These are phyloP conservation scores for Leucocoprinus gongylophorus DNA, from an alignment of 1,284 basidiomycete genomes.

Conservation along the genomic window DNA sequence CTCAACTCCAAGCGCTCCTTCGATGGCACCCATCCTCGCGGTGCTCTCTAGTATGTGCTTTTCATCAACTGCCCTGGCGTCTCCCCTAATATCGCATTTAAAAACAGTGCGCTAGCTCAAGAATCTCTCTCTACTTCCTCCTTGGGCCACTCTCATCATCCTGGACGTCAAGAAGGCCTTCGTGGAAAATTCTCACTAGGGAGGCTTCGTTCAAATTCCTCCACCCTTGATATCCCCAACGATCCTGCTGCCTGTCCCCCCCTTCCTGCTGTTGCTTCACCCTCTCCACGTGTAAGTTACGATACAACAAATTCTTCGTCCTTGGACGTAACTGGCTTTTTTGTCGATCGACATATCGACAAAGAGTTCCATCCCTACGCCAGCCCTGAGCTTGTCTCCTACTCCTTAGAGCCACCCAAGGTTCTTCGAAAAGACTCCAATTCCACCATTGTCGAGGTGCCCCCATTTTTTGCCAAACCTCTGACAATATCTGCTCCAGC, in stretches of 20 bases:
- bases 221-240: constrained; percentile 17
- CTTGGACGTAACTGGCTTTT: constrained; percentile 14
- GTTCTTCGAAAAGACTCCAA: constrained; percentile 44
- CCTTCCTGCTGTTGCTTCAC: not conserved
- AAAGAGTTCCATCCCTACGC: constrained; percentile 63
- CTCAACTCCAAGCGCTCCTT: constrained; percentile 49
- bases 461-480: constrained; percentile 10
- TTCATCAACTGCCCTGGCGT: not conserved
- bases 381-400: constrained; percentile 55
- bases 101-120: constrained; percentile 45
- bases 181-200: constrained; percentile 28
- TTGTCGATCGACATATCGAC: constrained; percentile 18
- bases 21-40: constrained; percentile 45
- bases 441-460: constrained; percentile 47
- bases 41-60: constrained; percentile 50
- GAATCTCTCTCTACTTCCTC: constrained; percentile 55
- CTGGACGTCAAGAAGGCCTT: constrained; percentile 26
- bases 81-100: constrained; percentile 10
- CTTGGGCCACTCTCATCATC: constrained; percentile 27
- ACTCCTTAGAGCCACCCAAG: constrained; percentile 28
- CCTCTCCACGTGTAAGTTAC: constrained; percentile 6
- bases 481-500: constrained; percentile 32
- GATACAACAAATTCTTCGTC: constrained; percentile 6
- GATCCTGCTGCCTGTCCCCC: constrained; percentile 12
- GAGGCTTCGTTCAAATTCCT: constrained; percentile 19